phyloP scores from a whole-genome alignment of 805 yeast species.

The Candida ficus region DNA sequence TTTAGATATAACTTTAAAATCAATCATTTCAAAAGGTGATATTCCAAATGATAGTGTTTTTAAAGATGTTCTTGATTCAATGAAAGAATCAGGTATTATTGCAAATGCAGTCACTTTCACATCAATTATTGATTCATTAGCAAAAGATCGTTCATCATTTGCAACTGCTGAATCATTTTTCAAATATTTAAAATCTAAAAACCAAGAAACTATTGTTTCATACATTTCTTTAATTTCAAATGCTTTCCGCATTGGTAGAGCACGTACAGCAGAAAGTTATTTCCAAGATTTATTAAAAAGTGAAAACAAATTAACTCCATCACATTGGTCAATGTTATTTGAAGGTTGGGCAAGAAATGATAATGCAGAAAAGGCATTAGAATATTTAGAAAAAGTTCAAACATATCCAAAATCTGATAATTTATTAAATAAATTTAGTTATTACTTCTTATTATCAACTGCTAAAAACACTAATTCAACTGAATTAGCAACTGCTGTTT shows the following conservation, averaged over 20 bases:
- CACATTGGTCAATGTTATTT: conserved; percentile 23
- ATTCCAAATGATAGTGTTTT: conserved; percentile 34
- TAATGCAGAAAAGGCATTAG: conserved; percentile 10
- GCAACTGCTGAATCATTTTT: conserved; percentile 49
- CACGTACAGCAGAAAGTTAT: conserved; percentile 30
- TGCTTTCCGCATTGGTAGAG: conserved; percentile 40
- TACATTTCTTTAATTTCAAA: conserved; percentile 43
- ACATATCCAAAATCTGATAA: background rate
- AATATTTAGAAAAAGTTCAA: conserved; percentile 13
- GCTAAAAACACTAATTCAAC: conserved; percentile 13
- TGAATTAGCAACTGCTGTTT: conserved; percentile 18
- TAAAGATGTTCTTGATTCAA: conserved; percentile 34
- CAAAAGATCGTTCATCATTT: conserved; percentile 40
- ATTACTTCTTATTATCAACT: conserved; percentile 17
- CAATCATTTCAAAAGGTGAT: conserved; percentile 37
- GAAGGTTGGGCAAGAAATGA: conserved; percentile 18
- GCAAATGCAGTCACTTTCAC: conserved; percentile 44
- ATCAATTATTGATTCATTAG: conserved; percentile 49
- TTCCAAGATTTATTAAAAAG: conserved; percentile 31
- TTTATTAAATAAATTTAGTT: conserved; percentile 15
- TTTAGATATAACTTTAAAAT: conserved; percentile 48
- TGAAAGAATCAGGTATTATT: conserved; percentile 33
- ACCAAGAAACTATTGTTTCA: conserved; percentile 32
- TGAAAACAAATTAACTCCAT: conserved; percentile 7
- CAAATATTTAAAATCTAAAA: conserved; percentile 32